A percentile compares a stretch with the other conserved stretches of the same genome.
Evolutionary conservation across 2,329 filamentous ascomycete species (phyloP).

Genomic region (Fusarium verrucosum): DNA sequence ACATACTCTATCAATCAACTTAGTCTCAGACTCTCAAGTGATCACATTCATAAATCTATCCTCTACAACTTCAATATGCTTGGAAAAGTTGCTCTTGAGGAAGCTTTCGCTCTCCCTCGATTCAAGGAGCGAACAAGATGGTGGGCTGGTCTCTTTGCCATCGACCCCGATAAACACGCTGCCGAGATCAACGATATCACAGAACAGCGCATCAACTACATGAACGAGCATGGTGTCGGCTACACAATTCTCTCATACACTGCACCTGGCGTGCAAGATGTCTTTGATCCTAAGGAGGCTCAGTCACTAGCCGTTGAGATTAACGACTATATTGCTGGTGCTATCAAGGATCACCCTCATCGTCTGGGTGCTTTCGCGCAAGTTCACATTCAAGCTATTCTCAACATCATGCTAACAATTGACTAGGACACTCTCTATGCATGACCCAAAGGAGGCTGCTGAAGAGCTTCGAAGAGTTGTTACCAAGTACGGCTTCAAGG

Average conservation of each 20-base stretch:
- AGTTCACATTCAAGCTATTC: neutral
- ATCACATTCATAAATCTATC: neutral
- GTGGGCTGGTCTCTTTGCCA: slow-evolving; percentile 69
- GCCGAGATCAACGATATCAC: slow-evolving; percentile 60
- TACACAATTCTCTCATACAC: slow-evolving; percentile 61
- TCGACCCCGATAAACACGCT: slow-evolving; percentile 66
- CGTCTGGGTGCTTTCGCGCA: slow-evolving; percentile 59
- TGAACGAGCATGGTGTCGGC: slow-evolving; percentile 58
- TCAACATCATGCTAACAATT: neutral
- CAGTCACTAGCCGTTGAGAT: slow-evolving; percentile 54
- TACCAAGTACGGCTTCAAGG: slow-evolving; percentile 67
- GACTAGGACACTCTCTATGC: slow-evolving; percentile 59
- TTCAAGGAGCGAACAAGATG: slow-evolving; percentile 66
- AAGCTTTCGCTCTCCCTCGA: slow-evolving; percentile 68
- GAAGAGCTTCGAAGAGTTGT: slow-evolving; percentile 63
- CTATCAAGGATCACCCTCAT: slow-evolving; percentile 52
- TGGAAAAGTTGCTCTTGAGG: slow-evolving; percentile 70
- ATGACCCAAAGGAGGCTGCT: slow-evolving; percentile 60
- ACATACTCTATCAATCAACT: neutral
- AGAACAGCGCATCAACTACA: slow-evolving; percentile 53
- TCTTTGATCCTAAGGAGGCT: slow-evolving; percentile 54
- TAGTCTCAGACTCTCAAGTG: neutral
- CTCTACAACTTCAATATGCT: slow-evolving; percentile 53
- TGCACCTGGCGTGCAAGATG: slow-evolving; percentile 59
- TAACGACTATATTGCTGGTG: slow-evolving; percentile 53